These are phyloP conservation scores for Kernera saxatilis DNA, from an alignment of 345 rosid species.

Conservation along the genomic window DNA sequence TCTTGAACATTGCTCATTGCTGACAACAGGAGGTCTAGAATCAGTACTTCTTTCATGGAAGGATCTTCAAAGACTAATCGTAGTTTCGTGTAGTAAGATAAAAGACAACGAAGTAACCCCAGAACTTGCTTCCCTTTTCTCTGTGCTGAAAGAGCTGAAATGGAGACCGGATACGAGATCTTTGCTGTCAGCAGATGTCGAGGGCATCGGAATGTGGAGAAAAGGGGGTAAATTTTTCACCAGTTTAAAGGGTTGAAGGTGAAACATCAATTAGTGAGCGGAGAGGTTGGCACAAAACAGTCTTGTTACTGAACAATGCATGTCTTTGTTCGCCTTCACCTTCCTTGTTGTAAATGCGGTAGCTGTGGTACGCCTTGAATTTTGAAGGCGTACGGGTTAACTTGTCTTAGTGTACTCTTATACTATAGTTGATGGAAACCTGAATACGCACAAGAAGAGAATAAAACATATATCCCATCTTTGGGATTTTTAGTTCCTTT, in stretches of 20 bases:
- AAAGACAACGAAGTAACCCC: constrained; percentile 49
- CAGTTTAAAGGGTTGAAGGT: constrained; percentile 33
- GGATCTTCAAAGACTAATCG: constrained; percentile 46
- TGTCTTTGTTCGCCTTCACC: background rate
- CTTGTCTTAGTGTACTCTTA: constrained; percentile 12
- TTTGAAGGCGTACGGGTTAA: constrained; percentile 3
- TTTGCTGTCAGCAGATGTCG: constrained; percentile 41
- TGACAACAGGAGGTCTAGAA: constrained; percentile 55
- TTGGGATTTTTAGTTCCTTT: background rate
- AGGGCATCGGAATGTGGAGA: constrained; percentile 49
- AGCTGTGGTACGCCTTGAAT: background rate
- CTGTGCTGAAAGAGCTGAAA: constrained; percentile 53
- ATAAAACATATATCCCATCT: constrained; percentile 1
- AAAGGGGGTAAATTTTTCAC: constrained; percentile 51
- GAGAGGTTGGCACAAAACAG: background rate
- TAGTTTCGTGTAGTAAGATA: constrained; percentile 46
- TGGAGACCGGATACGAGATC: constrained; percentile 67
- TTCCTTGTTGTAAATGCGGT: constrained; percentile 18
- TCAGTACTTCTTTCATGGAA: constrained; percentile 43
- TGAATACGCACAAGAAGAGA: background rate
- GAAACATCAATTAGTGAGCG: background rate
- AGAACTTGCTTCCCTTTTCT: constrained; percentile 47
- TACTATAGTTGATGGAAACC: constrained; percentile 1
- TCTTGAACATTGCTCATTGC: constrained; percentile 53
- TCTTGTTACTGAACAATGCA: background rate